A percentile compares a stretch with the other conserved stretches of the same genome.
Evolutionary conservation across 257 asterid genomes (phyloP).

Genomic region (Paraleonurus japonicus): DNA sequence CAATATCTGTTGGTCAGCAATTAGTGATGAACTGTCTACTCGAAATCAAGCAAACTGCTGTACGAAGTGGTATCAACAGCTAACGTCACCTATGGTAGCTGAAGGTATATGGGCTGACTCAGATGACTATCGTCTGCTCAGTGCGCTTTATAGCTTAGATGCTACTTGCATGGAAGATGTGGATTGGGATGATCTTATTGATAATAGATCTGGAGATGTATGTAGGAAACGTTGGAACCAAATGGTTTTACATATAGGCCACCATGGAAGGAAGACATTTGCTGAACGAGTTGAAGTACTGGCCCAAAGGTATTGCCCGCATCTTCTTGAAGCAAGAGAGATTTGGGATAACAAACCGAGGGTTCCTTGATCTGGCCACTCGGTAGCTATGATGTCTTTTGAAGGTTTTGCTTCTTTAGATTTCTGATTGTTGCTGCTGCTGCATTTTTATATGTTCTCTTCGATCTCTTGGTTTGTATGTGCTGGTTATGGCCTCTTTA

Average conservation of each 20-base stretch:
- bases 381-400: background rate
- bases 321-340: constrained; percentile 51
- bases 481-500: background rate
- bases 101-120: constrained; percentile 47
- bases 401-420: constrained; percentile 21
- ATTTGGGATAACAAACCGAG: constrained; percentile 53
- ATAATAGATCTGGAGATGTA: constrained; percentile 41
- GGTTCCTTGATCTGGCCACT: constrained; percentile 32
- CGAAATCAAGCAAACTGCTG: constrained; percentile 38
- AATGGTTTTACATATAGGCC: constrained; percentile 54
- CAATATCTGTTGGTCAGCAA: constrained; percentile 48
- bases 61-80: constrained; percentile 42
- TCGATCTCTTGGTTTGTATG: background rate
- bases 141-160: constrained; percentile 39
- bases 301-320: constrained; percentile 50
- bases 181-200: constrained; percentile 56
- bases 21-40: constrained; percentile 44
- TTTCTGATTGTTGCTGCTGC: background rate
- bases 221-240: constrained; percentile 57
- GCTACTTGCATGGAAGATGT: constrained; percentile 59
- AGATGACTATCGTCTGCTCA: constrained; percentile 49
- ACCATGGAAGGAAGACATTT: constrained; percentile 37
- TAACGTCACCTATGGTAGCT: constrained; percentile 48
- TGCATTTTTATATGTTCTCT: background rate
- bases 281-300: constrained; percentile 54